Percentiles rank a stretch among this genome's conserved stretches.
phyloP scores from a whole-genome alignment of 306 rosid genomes.

The Calophaca sinica region DNA sequence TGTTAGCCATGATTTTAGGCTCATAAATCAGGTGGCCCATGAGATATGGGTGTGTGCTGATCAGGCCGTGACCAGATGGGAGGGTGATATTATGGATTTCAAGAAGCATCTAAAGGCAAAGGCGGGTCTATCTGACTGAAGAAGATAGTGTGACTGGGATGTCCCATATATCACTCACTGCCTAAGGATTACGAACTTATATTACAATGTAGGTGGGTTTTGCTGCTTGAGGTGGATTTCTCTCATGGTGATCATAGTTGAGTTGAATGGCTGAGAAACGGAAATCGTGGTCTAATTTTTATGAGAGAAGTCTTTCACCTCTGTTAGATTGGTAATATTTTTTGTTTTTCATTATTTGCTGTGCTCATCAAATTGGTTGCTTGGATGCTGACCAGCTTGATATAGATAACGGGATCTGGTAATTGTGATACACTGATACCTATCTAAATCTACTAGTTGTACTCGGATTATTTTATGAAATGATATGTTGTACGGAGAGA shows the following conservation, averaged over 20 bases:
- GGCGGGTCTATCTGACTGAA: conserved; percentile 78
- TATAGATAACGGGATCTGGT: conserved; percentile 14
- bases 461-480: conserved; percentile 32
- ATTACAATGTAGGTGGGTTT: conserved; percentile 39
- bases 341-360: conserved; percentile 33
- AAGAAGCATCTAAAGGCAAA: conserved; percentile 79
- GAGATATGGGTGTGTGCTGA: conserved; percentile 98
- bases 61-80: conserved; percentile 88
- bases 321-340: conserved; percentile 35
- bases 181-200: conserved; percentile 19
- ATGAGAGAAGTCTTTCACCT: conserved; percentile 43
- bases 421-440: background rate
- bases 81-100: conserved; percentile 93
- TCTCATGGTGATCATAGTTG: conserved; percentile 38
- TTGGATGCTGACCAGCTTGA: conserved; percentile 44
- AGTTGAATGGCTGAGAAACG: conserved; percentile 35
- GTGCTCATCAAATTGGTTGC: conserved; percentile 28
- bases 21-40: conserved; percentile 94
- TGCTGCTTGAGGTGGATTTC: conserved; percentile 41
- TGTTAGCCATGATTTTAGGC: conserved; percentile 98
- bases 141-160: conserved; percentile 4
- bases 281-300: conserved; percentile 47
- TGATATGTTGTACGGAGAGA: conserved; percentile 41
- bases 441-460: conserved; percentile 46
- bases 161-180: background rate